A percentile compares a stretch with the other conserved stretches of the same genome.
These are phyloP conservation scores for Trametes punicea DNA, from an alignment of 768 basidiomycete species.

Conservation along the genomic window DNA sequence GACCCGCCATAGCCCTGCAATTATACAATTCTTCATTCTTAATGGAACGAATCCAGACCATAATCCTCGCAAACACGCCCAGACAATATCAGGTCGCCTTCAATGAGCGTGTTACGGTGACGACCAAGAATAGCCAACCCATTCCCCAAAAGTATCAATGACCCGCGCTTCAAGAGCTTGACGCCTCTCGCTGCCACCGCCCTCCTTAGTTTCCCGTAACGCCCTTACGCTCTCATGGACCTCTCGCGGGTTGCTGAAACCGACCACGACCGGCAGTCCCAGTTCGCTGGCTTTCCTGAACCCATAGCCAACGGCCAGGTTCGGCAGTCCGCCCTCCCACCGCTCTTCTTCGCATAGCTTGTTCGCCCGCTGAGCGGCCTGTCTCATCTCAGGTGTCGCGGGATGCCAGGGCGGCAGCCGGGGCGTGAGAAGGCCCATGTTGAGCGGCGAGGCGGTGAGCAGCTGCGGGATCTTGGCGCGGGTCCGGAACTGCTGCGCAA, in stretches of 20 bases:
- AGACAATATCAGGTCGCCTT: neutral
- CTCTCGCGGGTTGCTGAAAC: conserved; percentile 66
- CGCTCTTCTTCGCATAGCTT: conserved; percentile 27
- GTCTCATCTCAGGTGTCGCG: conserved; percentile 49
- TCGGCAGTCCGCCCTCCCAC: conserved; percentile 49
- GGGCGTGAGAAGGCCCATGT: conserved; percentile 74
- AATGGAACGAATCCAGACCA: neutral
- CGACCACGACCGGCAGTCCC: conserved; percentile 64
- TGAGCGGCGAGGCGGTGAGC: conserved; percentile 76
- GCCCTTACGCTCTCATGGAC: conserved; percentile 70
- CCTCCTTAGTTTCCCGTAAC: conserved; percentile 59
- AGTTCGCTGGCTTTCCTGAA: conserved; percentile 45
- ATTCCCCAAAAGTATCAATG: conserved; percentile 41
- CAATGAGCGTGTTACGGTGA: conserved; percentile 38
- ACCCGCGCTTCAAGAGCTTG: conserved; percentile 44
- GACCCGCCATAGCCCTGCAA: no score
- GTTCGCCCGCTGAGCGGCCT: conserved; percentile 40
- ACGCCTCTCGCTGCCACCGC: conserved; percentile 33
- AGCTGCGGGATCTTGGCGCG: conserved; percentile 69
- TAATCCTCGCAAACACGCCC: neutral
- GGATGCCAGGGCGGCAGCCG: conserved; percentile 73
- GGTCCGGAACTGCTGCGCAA: conserved; percentile 50
- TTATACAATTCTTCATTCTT: no score
- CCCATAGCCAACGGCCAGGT: conserved; percentile 73
- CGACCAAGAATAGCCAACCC: conserved; percentile 52